These are phyloP conservation scores for Hymenoscyphus salicellus DNA, from an alignment of 2,329 filamentous ascomycete genomes.

Conservation along the genomic window DNA sequence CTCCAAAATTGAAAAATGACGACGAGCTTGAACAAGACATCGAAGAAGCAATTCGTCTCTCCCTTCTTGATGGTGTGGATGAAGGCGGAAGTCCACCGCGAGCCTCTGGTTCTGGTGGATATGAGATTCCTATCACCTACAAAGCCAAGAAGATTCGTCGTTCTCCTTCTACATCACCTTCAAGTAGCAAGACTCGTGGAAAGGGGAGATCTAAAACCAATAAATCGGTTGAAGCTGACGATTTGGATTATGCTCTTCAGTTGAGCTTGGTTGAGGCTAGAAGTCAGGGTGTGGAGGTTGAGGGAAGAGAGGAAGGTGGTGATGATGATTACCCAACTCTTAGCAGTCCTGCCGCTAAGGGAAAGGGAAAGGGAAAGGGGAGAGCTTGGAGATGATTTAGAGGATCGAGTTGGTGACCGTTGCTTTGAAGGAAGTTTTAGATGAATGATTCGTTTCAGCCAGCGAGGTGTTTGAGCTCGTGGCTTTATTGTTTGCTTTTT, in stretches of 20 bases:
- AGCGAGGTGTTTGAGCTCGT: neutral
- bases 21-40: slow-evolving; percentile 57
- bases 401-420: neutral
- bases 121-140: slow-evolving; percentile 50
- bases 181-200: slow-evolving; percentile 26
- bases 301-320: slow-evolving; percentile 20
- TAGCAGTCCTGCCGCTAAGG: slow-evolving; percentile 30
- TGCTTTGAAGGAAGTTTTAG: neutral
- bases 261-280: slow-evolving; percentile 58
- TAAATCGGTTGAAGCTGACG: slow-evolving; percentile 42
- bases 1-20: slow-evolving; percentile 38
- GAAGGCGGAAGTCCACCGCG: slow-evolving; percentile 46
- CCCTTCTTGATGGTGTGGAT: slow-evolving; percentile 54
- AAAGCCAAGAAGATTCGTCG: slow-evolving; percentile 46
- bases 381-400: slow-evolving; percentile 14
- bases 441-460: neutral
- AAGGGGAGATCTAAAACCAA: slow-evolving; percentile 10
- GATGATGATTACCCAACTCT: slow-evolving; percentile 42
- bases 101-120: slow-evolving; percentile 47
- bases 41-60: slow-evolving; percentile 61
- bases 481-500: neutral
- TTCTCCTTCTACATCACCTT: slow-evolving; percentile 37
- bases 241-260: slow-evolving; percentile 58
- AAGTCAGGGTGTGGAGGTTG: slow-evolving; percentile 33
- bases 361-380: slow-evolving; percentile 48